A percentile compares a stretch with the other conserved stretches of the same genome.
Conservation (phyloP, 2,329 filamentous ascomycete genomes). For the Stachybotrys chartarum region DNA sequence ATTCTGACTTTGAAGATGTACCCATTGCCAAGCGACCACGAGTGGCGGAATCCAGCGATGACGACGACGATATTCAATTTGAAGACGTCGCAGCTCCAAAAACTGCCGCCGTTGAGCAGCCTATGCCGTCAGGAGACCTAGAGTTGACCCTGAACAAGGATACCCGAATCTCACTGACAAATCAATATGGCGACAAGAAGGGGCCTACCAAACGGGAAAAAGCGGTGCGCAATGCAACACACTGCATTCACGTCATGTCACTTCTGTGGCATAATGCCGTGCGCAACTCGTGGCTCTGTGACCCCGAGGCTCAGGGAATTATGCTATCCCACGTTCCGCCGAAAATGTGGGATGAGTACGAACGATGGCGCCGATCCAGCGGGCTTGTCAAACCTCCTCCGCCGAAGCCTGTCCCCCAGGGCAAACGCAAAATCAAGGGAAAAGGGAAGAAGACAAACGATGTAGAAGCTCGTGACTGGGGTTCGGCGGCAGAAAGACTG, state of each 20-base stretch:
- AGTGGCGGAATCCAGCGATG: slow-evolving; percentile 17
- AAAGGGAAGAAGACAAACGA: slow-evolving; percentile 25
- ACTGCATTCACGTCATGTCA: slow-evolving; percentile 82
- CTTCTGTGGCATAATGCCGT: slow-evolving; percentile 86
- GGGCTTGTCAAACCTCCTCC: slow-evolving; percentile 45
- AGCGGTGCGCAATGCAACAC: slow-evolving; percentile 68
- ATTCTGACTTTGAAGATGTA: slow-evolving; percentile 46
- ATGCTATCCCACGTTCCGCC: slow-evolving; percentile 67
- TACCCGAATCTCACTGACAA: slow-evolving; percentile 51
- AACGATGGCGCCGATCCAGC: slow-evolving; percentile 64
- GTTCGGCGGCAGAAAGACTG: slow-evolving; percentile 56
- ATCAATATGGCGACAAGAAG: slow-evolving; percentile 63
- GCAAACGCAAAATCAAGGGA: slow-evolving; percentile 25
- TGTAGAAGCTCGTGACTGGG: slow-evolving; percentile 57
- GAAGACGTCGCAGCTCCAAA: slow-evolving; percentile 60
- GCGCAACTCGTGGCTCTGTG: slow-evolving; percentile 77
- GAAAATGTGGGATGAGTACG: slow-evolving; percentile 63
- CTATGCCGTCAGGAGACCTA: slow-evolving; percentile 56
- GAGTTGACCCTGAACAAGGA: slow-evolving; percentile 63
- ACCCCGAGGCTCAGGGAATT: slow-evolving; percentile 66
- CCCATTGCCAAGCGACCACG: slow-evolving; percentile 34
- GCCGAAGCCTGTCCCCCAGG: slow-evolving; percentile 15
- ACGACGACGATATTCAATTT: slow-evolving; percentile 45
- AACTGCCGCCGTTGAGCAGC: slow-evolving; percentile 38
- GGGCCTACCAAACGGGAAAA: slow-evolving; percentile 81